phyloP scores from a whole-genome alignment of 306 rosid species.

The Vicia sativa region DNA sequence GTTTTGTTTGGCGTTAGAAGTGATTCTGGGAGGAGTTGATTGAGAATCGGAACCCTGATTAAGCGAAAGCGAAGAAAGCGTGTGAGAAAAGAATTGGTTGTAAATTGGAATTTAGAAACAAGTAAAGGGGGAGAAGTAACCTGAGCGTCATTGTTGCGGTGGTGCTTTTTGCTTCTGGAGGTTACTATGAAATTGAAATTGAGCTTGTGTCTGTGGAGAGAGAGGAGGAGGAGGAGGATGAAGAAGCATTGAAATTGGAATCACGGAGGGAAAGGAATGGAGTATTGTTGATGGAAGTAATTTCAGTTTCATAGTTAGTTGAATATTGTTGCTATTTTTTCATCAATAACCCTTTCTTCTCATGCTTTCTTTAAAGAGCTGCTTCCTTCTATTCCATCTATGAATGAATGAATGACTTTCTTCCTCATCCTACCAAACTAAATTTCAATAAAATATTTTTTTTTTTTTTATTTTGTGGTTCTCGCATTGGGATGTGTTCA shows the following conservation, averaged over 20 bases:
- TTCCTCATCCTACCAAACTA: no score
- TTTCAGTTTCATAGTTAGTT: constrained; percentile 2
- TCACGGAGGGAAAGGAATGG: neutral
- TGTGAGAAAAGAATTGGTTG: no score
- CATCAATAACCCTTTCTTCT: no score
- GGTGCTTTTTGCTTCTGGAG: neutral
- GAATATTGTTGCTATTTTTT: no score
- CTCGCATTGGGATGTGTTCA: no score
- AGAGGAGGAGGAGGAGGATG: neutral
- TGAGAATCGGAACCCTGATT: neutral
- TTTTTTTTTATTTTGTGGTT: no score
- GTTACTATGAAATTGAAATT: neutral
- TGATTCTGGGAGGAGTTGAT: constrained; percentile 76
- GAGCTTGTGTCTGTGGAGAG: neutral
- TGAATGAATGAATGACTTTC: no score
- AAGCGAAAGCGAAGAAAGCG: no score
- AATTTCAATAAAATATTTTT: no score
- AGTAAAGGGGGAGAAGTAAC: neutral
- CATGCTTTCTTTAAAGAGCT: no score
- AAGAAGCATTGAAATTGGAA: neutral
- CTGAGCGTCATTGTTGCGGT: constrained; percentile 21
- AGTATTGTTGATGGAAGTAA: neutral
- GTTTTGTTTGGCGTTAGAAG: constrained; percentile 85
- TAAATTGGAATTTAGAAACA: no score
- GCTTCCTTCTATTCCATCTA: no score